Base-by-base conservation (phyloP, 805 yeast species). In the Ogataea corticis region DNA sequence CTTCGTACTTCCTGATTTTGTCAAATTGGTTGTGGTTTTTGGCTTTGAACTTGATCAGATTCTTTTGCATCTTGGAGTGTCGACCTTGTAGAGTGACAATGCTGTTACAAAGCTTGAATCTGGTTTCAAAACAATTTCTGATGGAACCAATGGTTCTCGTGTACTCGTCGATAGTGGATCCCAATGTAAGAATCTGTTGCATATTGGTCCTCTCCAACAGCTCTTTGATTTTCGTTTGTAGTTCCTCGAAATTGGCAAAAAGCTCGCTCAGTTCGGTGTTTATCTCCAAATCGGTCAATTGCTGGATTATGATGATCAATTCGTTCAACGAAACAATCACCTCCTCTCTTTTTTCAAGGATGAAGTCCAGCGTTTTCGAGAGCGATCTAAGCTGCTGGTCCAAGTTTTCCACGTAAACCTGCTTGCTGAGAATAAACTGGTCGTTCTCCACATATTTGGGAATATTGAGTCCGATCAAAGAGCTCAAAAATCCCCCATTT, bases 151-250 rank as follows among this genome's bases (percentile, higher is more conserved):
- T 79, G 13, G 83, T 70, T 40, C 98, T 76, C 39, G 83, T 71
- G 62, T 94, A 91, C 61, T 91, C 97, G 61, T 92, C 97, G 32
- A 92, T 70, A 0, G 96, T 87, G 19, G 86, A 79, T 2, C 96
- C 96, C 38, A 92, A 68, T 0, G 96, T 89, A 50, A 92, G 69
- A 57, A 90, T 80, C 54, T 92, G 97, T 63, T 88, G 96, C 66
- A 86, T 66, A 47, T 89, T 83, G 49, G 85, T 82, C 49, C 97
- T 77, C 51, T 83, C 90, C 38, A 88, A 69, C 38, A 87, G 72
- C 42, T 87, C 92, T 55, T 81, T 81, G 19, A 91, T 75, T 51
- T 86, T 78, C 28, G 69, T 58, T 59, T 91, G 92, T 7, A 87
- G 79, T 28, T 80, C 81, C 30, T 90, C 81, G 63, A 91, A 90